Percentiles rank a stretch among this genome's conserved stretches.
Evolutionary conservation across 2,329 filamentous ascomycete species (phyloP).

Genomic region (Alternaria solani): DNA sequence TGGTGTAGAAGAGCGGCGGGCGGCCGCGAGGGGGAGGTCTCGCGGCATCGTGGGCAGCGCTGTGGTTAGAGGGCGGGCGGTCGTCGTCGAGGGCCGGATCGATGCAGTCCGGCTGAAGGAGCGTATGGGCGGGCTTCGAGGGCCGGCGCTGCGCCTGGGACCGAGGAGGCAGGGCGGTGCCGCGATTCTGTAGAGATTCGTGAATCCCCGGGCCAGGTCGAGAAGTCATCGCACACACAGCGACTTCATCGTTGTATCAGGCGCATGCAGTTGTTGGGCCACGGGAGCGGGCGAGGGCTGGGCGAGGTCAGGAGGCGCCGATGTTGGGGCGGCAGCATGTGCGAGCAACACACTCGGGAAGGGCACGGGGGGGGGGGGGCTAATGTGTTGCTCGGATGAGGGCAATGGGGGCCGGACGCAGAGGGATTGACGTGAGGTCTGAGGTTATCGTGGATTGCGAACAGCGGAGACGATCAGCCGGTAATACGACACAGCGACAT

Average conservation of each 20-base stretch:
- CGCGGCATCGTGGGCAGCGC: conserved; percentile 29
- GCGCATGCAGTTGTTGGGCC: conserved; percentile 34
- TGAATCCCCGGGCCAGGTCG: conserved; percentile 53
- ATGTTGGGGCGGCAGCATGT: conserved; percentile 16
- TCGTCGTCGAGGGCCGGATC: conserved; percentile 45
- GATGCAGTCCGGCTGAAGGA: conserved; percentile 45
- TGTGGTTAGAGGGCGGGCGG: conserved; percentile 29
- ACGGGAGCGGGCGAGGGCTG: conserved; percentile 27
- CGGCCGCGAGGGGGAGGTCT: conserved; percentile 43
- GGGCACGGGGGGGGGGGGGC: conserved; percentile 9
- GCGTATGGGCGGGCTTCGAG: conserved; percentile 37
- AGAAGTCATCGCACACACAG: conserved; percentile 54
- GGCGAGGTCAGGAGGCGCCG: conserved; percentile 14
- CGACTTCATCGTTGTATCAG: conserved; percentile 50
- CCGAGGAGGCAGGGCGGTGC: conserved; percentile 41
- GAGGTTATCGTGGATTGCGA: conserved; percentile 22
- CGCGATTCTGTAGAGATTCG: conserved; percentile 49
- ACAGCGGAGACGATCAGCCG: conserved; percentile 23
- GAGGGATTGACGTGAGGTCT: conserved; percentile 14
- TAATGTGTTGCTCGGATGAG: conserved; percentile 18
- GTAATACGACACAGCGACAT: conserved; percentile 16
- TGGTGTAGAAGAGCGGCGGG: conserved; percentile 49
- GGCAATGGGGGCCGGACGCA: neutral
- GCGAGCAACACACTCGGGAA: conserved; percentile 16
- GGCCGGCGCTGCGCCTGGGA: conserved; percentile 40